These are phyloP conservation scores for Petasospora fabianii DNA, from an alignment of 1,139 yeast species.

Conservation along the genomic window DNA sequence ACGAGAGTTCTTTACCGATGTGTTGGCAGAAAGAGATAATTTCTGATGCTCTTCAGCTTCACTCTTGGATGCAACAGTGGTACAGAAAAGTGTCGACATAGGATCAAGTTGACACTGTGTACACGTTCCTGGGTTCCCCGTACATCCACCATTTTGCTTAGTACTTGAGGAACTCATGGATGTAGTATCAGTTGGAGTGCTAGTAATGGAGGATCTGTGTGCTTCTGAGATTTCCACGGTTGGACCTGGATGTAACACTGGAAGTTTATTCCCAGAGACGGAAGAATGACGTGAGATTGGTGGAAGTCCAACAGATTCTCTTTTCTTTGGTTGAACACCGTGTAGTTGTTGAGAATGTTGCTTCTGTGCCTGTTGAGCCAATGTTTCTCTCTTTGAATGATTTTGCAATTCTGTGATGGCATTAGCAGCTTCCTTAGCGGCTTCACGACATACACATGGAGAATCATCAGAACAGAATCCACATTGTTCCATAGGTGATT, in stretches of 20 bases:
- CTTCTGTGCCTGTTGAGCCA: slow-evolving; percentile 16
- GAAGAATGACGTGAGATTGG: slow-evolving; percentile 28
- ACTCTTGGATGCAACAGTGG: slow-evolving; percentile 68
- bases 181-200: slow-evolving; percentile 21
- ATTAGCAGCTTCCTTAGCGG: slow-evolving; percentile 50
- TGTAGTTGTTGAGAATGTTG: slow-evolving; percentile 12
- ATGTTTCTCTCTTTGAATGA: slow-evolving; percentile 23
- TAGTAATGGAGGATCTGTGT: slow-evolving; percentile 20
- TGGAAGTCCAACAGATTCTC: slow-evolving; percentile 20
- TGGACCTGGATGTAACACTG: slow-evolving; percentile 68
- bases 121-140: slow-evolving; percentile 89
- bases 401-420: slow-evolving; percentile 27
- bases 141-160: slow-evolving; percentile 50
- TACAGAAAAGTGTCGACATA: slow-evolving; percentile 83
- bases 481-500: slow-evolving; percentile 70
- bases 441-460: slow-evolving; percentile 89
- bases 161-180: slow-evolving; percentile 4
- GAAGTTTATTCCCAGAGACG: slow-evolving; percentile 33
- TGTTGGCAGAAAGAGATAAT: slow-evolving; percentile 10
- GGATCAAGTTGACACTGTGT: slow-evolving; percentile 82
- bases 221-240: slow-evolving; percentile 40
- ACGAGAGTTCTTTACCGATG: slow-evolving; percentile 3
- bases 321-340: background rate
- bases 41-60: slow-evolving; percentile 20
- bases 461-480: slow-evolving; percentile 93